phyloP scores from a whole-genome alignment of 2,329 filamentous ascomycete species.

The Gnomoniopsis smithogilvyi region DNA sequence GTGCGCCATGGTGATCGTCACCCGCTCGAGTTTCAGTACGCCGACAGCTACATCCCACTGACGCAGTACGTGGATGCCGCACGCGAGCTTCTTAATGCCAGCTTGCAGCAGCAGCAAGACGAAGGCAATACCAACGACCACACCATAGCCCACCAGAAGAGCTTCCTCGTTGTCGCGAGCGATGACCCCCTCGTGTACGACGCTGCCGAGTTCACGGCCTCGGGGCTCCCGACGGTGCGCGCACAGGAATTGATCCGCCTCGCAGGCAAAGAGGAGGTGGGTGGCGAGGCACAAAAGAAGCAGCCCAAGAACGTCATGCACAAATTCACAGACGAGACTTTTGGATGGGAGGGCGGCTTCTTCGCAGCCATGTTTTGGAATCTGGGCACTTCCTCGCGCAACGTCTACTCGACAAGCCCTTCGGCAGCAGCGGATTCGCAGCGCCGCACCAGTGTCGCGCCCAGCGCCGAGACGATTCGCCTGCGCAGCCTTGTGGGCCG shows the following conservation, averaged over 20 bases:
- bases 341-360: constrained; percentile 88
- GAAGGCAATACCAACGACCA: constrained; percentile 25
- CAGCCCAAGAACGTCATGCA: constrained; percentile 50
- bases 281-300: constrained; percentile 34
- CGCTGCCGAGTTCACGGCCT: constrained; percentile 54
- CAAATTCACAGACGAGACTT: constrained; percentile 70
- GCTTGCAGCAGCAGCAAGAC: constrained; percentile 25
- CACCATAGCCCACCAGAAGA: constrained; percentile 33
- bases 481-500: constrained; percentile 72
- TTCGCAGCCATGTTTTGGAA: constrained; percentile 80
- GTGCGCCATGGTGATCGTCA: constrained; percentile 78
- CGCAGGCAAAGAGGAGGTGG: constrained; percentile 56
- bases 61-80: constrained; percentile 64
- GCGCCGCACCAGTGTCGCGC: constrained; percentile 29
- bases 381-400: constrained; percentile 50
- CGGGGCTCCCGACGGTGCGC: constrained; percentile 39
- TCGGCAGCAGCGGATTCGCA: too few species aligned
- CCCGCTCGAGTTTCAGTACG: constrained; percentile 74
- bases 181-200: constrained; percentile 77
- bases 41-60: constrained; percentile 73
- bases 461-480: constrained; percentile 54
- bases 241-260: constrained; percentile 77
- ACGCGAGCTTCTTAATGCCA: constrained; percentile 48
- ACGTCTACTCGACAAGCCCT: constrained; percentile 34
- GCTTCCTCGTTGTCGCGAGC: constrained; percentile 66